Evolutionary conservation across 2,329 filamentous ascomycete genomes (phyloP).

Genomic region (Colletotrichum tropicale): DNA sequence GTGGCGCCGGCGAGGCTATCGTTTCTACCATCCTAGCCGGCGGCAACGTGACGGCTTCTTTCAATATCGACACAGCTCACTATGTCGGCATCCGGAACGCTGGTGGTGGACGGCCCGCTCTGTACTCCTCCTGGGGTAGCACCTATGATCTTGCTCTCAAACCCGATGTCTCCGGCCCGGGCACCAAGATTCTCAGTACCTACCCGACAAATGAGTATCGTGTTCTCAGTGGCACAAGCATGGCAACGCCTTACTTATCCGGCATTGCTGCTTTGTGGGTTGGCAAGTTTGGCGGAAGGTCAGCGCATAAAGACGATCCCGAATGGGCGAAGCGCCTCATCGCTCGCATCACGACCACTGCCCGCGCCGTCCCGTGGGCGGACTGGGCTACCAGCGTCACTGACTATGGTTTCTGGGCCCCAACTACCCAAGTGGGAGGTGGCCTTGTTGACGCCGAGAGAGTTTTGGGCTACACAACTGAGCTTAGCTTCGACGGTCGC

Average conservation of each 20-base stretch:
- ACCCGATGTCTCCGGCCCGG: background rate
- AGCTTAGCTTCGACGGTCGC: slow-evolving; percentile 36
- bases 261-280: background rate
- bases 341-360: background rate
- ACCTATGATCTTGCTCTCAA: slow-evolving; percentile 6
- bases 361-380: background rate
- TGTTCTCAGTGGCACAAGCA: background rate
- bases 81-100: background rate
- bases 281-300: slow-evolving; percentile 31
- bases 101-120: background rate
- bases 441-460: slow-evolving; percentile 52
- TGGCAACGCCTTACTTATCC: background rate
- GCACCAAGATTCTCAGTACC: background rate
- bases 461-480: slow-evolving; percentile 42
- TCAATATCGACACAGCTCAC: slow-evolving; percentile 13
- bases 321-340: background rate
- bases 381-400: background rate
- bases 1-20: slow-evolving; percentile 27
- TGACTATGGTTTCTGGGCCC: background rate
- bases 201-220: background rate
- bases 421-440: slow-evolving; percentile 41
- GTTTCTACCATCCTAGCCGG: slow-evolving; percentile 37
- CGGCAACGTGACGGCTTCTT: slow-evolving; percentile 44
- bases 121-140: slow-evolving; percentile 50
- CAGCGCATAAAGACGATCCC: slow-evolving; percentile 28